Base-by-base conservation (phyloP, 2,329 filamentous ascomycete species). In the Aspergillus quadricinctus region DNA sequence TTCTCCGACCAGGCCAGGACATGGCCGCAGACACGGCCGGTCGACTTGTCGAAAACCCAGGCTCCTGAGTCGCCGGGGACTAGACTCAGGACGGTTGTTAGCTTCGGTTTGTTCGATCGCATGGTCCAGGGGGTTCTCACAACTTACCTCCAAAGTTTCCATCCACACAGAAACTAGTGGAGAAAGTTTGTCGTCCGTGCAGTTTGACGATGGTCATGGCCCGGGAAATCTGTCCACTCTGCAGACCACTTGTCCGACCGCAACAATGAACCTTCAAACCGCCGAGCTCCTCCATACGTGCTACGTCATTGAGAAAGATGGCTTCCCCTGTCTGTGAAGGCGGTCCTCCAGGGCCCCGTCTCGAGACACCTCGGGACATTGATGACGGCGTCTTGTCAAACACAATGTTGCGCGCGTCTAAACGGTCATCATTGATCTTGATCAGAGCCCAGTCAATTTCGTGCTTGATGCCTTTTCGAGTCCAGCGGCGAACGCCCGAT, bases 381-480 rank as follows among this genome's bases (percentile, higher is more conserved):
- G 61, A 55, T 48, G 31, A 35, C 40, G 51, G 57, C 1, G 61
- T 59, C 11, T 62, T 66, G 50, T 72, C 70, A 27, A 72, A 64
- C 23, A 96, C 87, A 10, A 83, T 74, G 64, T 97, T 97, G 57
- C 84, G 82, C 0, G 82, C 78, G 3, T 93, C 89, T 14, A 87
- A 77, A 1, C 93, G 85, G 10, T 87, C 82, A 3, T 87, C 80
- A 10, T 88, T 79, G 61, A 97, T 90, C 63, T 89, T 85, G 64
- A 97, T 92, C 2, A 97, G 78, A 0, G 92, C 92, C 93, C 93
- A 97, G 72, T 97, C 93, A 48, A 97, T 92, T 72, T 97, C 93
- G 70, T 97, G 93, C 5, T 90, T 80, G 25, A 95, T 77, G 4
- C 88, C 86, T 58, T 88, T 81, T 57, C 87, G 82, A 52, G 79